Base-by-base conservation (phyloP, 106 monocot genomes). In the Posidonia australis region DNA sequence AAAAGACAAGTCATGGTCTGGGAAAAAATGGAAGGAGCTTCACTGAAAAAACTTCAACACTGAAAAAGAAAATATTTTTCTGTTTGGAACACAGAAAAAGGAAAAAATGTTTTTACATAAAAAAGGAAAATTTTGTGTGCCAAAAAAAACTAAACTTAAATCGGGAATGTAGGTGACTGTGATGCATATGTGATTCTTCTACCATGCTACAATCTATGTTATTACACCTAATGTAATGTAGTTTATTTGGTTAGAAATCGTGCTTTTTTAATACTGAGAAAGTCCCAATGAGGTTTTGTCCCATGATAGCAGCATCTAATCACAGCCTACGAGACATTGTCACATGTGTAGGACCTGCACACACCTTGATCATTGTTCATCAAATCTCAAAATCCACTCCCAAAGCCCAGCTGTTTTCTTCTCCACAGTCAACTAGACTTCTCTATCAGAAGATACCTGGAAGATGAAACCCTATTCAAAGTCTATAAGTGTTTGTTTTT, bases 271-370 rank as follows among this genome's bases (percentile, higher is more conserved):
- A 54, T n/a, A 26, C 5, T 54, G 12, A 54, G 20, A 10, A 54
- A 21, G 24, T 55, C 21, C 22, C 29, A 59, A 30, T 30, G 13
- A 59, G 59, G 61, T 19, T 61, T 61, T 61, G 61, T 41, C 61
- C 21, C 19, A 61, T 21, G 21, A 43, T 43, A 61, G 7, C 32
- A 43, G 43, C 32, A 61, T 61, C 43, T 22, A 61, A 42, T 42
- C 61, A 22, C 32, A 61, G n/a, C 11, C 42, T 43, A 44, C 32
- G 2, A 61, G 78, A 87, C 87, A 81, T 71, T 69, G 46, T 61
- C 87, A 88, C 87, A 78, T 88, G 84, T 76, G 84, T 84, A 81
- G 77, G 87, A 60, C 78, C 81, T 66, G 77, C 36, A 26, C 17
- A 60, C 31, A 41, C 36, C 18, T 10, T 26, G 13, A 5, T n/a